Base-by-base conservation (phyloP, 768 basidiomycete species). In the Suillus subluteus region DNA sequence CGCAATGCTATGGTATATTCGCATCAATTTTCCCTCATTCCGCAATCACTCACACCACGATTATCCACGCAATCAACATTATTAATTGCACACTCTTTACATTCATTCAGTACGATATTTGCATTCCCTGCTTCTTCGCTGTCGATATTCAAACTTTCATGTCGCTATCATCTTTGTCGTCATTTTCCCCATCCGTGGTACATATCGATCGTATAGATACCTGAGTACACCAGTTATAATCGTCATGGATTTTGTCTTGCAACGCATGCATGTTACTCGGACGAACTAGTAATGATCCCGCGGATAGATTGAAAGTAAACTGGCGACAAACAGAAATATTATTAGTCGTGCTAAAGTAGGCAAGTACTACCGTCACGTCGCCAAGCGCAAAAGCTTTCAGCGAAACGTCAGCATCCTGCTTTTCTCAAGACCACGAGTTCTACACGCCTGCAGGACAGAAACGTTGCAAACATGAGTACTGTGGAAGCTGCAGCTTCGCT, bases 401-500 rank as follows among this genome's bases (percentile, higher is more conserved):
- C 55, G 43, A 61, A 69, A 65, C 72, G 63, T 69, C 67, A 68
- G 55, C 67, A 37, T 44, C 40, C 38, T 43, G 21, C 50, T 63
- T 69, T 54, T 66, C 66, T 68, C 48, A 32, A 58, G 61, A 62
- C 63, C 52, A 67, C 68, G 46, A 64, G 41, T 41, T 30, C 43
- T 30, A 70, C 56, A 70, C 37, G 64, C 52, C 67, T 56, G 56
- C 64, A 69, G 62, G 44, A 56, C 59, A 55, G 63, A 73, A 76
- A 79, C 76, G 76, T 70, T 79, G 75, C 69, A 76, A 71, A 73
- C 73, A 90, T 91, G 89, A 85, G 81, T 75, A 81, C 83, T 70
- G 87, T 90, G 65, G 91, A 92, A 81, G 88, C 91, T 70, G 93
- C 93, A 43, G 90, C 92, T 62, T 88, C 91, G 65, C 89, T 95